Evolutionary conservation across 2,329 filamentous ascomycete species (phyloP).

Genomic region (Aspergillus intermedius): DNA sequence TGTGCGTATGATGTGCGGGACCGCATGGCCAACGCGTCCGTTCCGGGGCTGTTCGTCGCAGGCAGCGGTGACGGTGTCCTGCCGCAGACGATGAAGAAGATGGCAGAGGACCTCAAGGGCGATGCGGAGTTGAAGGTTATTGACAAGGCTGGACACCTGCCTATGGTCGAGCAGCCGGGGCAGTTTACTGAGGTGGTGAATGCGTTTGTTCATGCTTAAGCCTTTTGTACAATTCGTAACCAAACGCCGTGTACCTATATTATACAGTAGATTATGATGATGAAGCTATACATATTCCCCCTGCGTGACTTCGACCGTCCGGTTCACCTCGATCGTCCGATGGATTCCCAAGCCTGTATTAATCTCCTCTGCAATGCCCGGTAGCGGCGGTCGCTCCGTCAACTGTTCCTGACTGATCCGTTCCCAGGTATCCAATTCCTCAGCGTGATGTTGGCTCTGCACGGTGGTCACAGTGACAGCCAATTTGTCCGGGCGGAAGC

Average conservation of each 20-base stretch:
- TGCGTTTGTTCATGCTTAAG: conserved; percentile 43
- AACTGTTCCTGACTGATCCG: conserved; percentile 24
- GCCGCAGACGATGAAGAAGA: conserved; percentile 72
- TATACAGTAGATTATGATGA: neutral
- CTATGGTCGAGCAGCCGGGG: conserved; percentile 70
- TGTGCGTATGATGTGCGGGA: conserved; percentile 49
- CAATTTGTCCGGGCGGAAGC: conserved; percentile 24
- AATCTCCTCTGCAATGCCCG: neutral
- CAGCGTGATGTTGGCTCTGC: conserved; percentile 14
- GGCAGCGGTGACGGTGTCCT: conserved; percentile 68
- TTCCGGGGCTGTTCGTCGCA: conserved; percentile 58
- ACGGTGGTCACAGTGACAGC: conserved; percentile 25
- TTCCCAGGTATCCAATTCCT: conserved; percentile 9
- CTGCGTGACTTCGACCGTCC: conserved; percentile 7
- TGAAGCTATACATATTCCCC: neutral
- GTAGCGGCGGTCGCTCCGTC: conserved; percentile 8
- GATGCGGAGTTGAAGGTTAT: conserved; percentile 59
- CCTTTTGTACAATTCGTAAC: neutral
- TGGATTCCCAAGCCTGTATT: conserved; percentile 21
- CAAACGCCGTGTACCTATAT: neutral
- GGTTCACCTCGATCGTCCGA: conserved; percentile 25
- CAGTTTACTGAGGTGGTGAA: conserved; percentile 61
- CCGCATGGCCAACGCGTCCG: conserved; percentile 29
- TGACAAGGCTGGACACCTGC: conserved; percentile 68
- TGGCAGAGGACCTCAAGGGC: conserved; percentile 54